Percentiles rank a stretch among this genome's conserved stretches.
Conservation (phyloP, 1,284 basidiomycete species). For the Tilletia horrida region DNA sequence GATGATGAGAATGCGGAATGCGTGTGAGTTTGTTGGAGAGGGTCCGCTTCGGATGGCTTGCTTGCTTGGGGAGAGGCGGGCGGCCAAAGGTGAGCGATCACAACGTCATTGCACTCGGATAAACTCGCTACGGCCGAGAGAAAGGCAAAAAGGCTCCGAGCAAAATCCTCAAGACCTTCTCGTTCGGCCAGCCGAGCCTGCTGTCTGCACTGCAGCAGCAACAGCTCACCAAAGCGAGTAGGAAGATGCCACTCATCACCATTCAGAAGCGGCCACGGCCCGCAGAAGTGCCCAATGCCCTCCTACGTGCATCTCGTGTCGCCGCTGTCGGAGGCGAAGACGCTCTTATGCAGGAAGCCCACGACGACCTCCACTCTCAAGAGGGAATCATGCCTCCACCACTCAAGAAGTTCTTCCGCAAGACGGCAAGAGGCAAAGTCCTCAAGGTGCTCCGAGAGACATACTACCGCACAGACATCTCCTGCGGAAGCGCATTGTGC, state of each 20-base stretch:
- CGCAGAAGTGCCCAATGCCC: constrained; percentile 5
- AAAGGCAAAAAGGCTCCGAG: constrained; percentile 7
- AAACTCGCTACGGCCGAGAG: no score
- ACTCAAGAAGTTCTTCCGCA: constrained; percentile 57
- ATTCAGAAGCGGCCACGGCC: constrained; percentile 48
- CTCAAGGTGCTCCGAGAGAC: constrained; percentile 92
- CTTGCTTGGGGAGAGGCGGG: no score
- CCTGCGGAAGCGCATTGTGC: constrained; percentile 80
- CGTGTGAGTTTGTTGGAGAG: no score
- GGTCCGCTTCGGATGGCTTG: no score
- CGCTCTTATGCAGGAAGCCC: background rate
- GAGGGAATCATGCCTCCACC: background rate
- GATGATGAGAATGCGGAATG: no score
- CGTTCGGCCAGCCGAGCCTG: constrained; percentile 5
- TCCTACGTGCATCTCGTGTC: constrained; percentile 31
- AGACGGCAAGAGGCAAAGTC: constrained; percentile 89
- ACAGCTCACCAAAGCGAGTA: background rate
- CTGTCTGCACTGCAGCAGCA: no score
- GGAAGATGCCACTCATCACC: constrained; percentile 39
- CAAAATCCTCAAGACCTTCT: background rate
- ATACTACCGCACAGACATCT: constrained; percentile 87
- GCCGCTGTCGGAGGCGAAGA: background rate
- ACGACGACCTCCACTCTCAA: background rate
- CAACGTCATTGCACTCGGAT: no score
- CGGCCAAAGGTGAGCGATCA: no score